Evolutionary conservation across 495 filamentous ascomycete species (phyloP), one percentile per base, ranked within the genome.

Genomic region (Pseudevernia furfuracea): DNA sequence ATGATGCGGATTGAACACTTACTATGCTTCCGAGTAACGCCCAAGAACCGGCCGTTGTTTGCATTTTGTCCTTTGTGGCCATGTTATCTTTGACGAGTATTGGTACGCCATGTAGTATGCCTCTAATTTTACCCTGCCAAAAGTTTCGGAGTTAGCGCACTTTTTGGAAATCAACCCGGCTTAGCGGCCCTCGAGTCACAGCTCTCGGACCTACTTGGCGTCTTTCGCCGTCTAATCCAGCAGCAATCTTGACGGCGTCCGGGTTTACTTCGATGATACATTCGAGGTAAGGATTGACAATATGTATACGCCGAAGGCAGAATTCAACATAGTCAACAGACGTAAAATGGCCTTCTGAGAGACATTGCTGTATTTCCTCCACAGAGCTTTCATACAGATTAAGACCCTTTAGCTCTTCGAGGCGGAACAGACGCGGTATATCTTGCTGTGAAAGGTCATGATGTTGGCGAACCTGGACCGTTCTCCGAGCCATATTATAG

Each of bases 81-180:
- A 85, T 85, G 70, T 84, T 86, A 71, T 85, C 80, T 74, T 87
- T 85, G 65, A 87, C 77, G 11, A 86, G 66, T 34, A 85, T 79
- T 0, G 84, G 84, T 38, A 86, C 79, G n/a, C 84, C 84, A 69
- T 87, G 83, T 11, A 86, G 75, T 1, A 79, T 76, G 1, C 79
- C 77, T 57, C 76, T 63, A 19, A 73, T 59, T 37, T 73, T 70
- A 23, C 78, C 80, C 62, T 49, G 46, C 6, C 25, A 23, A 23
- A 25, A 25, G 4, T 25, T 14, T 25, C 46, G 9, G 10, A 25
- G 10, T 49, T 28, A 49, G 46, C 46, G 11, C 21, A 36, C 8
- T 12, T 49, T 3, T 14, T 7, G 7, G 10, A 9, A 8, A 25
- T 12, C 0, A 4, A 49, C 10, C n/a, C 11, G 43, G 12, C 10